These are phyloP conservation scores for Pinus tabuliformis DNA, from an alignment of 75 land plant species.

Conservation along the genomic window DNA sequence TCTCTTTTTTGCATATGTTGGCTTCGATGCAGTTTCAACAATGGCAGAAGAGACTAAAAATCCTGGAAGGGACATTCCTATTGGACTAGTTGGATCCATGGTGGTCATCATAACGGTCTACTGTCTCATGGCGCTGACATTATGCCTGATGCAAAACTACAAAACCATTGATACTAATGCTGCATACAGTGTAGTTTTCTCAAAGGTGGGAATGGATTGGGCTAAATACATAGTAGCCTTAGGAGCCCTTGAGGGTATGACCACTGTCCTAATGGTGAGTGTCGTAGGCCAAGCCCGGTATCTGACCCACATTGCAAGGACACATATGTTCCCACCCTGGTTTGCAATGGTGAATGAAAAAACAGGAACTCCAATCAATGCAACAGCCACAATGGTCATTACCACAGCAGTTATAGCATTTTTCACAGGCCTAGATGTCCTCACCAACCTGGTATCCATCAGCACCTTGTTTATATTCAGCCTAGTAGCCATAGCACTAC, in stretches of 20 bases:
- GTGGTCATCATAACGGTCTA: constrained; percentile 29
- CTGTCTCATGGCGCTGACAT: constrained; percentile 46
- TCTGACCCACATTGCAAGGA: constrained; percentile 76
- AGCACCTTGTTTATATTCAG: constrained; percentile 84
- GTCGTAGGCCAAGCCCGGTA: too few relatives aligned
- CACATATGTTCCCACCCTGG: constrained; percentile 87
- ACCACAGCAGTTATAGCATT: constrained; percentile 61
- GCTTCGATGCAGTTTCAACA: constrained; percentile 80
- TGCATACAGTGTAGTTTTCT: constrained; percentile 60
- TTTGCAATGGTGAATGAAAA: constrained; percentile 48
- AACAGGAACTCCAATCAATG: constrained; percentile 78
- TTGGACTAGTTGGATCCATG: constrained; percentile 71
- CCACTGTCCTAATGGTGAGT: constrained; percentile 64
- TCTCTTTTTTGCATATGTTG: constrained; percentile 55
- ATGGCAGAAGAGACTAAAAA: constrained; percentile 76
- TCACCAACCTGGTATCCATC: constrained; percentile 73
- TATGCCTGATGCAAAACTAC: constrained; percentile 47
- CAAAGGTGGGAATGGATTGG: constrained; percentile 60
- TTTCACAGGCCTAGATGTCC: constrained; percentile 65
- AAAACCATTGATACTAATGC: constrained; percentile 35
- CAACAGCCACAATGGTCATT: constrained; percentile 55
- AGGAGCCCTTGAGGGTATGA: constrained; percentile 88
- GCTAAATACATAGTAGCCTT: constrained; percentile 86
- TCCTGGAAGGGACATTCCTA: constrained; percentile 66
- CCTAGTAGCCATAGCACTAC: constrained; percentile 69